Conservation (phyloP, 1,284 basidiomycete species). For the Moesziomyces aphidis region DNA sequence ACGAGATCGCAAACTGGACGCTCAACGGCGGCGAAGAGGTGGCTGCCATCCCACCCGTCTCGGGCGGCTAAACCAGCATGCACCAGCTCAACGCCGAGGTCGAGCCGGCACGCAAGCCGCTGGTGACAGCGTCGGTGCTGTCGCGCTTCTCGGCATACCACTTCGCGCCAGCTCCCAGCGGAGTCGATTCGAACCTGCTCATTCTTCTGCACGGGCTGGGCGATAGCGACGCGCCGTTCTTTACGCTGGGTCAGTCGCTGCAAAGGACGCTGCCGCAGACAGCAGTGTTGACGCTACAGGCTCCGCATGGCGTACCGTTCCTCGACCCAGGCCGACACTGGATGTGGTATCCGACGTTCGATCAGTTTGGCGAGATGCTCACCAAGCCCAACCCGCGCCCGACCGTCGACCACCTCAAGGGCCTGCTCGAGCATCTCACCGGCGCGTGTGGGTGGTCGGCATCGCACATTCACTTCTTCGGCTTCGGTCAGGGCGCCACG, state of each 20-base stretch:
- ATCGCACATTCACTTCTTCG: slow-evolving; percentile 82
- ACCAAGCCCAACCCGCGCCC: slow-evolving; percentile 78
- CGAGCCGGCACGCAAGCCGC: slow-evolving; percentile 14
- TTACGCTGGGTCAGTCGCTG: slow-evolving; percentile 77
- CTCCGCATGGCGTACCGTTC: slow-evolving; percentile 83
- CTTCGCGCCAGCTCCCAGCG: slow-evolving; percentile 79
- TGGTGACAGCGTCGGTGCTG: slow-evolving; percentile 1
- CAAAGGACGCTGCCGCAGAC: slow-evolving; percentile 81
- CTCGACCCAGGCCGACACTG: slow-evolving; percentile 71
- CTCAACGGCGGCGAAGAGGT: slow-evolving; percentile 80
- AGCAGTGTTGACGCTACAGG: slow-evolving; percentile 81
- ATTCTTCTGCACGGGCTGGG: slow-evolving; percentile 89
- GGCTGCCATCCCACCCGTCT: slow-evolving; percentile 83
- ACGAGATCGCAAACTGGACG: slow-evolving; percentile 71
- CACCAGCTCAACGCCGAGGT: too few species aligned
- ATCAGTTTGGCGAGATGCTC: slow-evolving; percentile 76
- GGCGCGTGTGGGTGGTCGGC: slow-evolving; percentile 76
- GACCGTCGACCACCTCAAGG: slow-evolving; percentile 74
- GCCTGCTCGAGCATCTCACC: slow-evolving; percentile 74
- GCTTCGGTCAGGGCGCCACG: slow-evolving; percentile 88
- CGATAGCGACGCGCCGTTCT: slow-evolving; percentile 82
- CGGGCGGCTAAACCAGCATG: slow-evolving; percentile 70
- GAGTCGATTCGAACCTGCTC: slow-evolving; percentile 85
- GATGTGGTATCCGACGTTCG: slow-evolving; percentile 90
- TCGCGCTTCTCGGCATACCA: slow-evolving; percentile 20